Percentiles rank a stretch among this genome's conserved stretches.
These are phyloP conservation scores for Trametes punicea DNA, from an alignment of 768 basidiomycete genomes.

Conservation along the genomic window DNA sequence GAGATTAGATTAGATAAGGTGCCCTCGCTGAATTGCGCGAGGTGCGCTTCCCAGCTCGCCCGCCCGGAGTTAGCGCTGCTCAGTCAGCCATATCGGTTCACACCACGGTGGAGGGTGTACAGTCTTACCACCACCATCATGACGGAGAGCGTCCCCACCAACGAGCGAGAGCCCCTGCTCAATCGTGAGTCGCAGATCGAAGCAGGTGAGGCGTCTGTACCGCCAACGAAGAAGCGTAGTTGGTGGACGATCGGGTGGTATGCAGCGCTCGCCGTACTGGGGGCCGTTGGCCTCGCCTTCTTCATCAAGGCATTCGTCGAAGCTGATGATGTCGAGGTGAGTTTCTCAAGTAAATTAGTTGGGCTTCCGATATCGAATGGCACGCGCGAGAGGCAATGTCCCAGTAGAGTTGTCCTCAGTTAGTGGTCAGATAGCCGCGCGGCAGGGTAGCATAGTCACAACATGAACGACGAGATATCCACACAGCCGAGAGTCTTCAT, in stretches of 20 bases:
- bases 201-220: conserved; percentile 9
- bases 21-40: neutral
- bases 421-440: too few relatives aligned
- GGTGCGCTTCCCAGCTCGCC: neutral
- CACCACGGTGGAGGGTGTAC: neutral
- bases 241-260: conserved; percentile 33
- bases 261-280: conserved; percentile 34
- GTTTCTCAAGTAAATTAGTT: conserved; percentile 22
- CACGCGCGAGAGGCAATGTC: too few relatives aligned
- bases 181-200: conserved; percentile 7
- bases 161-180: conserved; percentile 25
- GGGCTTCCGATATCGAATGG: too few relatives aligned
- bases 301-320: conserved; percentile 73
- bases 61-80: neutral
- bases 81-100: conserved; percentile 12
- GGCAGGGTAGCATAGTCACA: too few relatives aligned
- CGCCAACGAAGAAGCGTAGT: conserved; percentile 24
- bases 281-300: conserved; percentile 40
- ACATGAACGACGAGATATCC: too few relatives aligned
- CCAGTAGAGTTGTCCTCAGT: too few relatives aligned
- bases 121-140: neutral
- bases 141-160: neutral
- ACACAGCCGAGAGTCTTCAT: too few relatives aligned
- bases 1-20: neutral
- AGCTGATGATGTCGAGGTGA: conserved; percentile 61